Evolutionary conservation across 2,329 filamentous ascomycete genomes (phyloP), one percentile per base, ranked within the genome.

Genomic region (Emmonsia crescens): DNA sequence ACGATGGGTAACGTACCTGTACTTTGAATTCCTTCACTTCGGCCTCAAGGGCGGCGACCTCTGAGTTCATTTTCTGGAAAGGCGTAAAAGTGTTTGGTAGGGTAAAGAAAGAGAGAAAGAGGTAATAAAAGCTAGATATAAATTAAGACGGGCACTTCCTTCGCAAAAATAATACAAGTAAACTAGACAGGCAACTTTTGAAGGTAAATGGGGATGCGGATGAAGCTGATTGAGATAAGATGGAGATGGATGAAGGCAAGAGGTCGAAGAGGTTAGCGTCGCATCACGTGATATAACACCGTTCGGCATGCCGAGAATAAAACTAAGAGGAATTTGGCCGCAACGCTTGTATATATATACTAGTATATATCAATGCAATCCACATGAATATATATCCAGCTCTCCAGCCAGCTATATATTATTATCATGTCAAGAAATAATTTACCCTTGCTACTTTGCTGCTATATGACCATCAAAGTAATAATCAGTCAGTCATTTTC

Each of bases 21-120:
- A 82, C 71, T 72, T 79, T 83, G 72, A 83, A 85, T 73, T 84
- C 82, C 70, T 83, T 83, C 55, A 85, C 75, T 70, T 85, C 76
- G 36, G 72, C 73, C 69, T 80, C 76, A 24, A 80, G 69, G 57
- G 73, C 72, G 52, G 74, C 71, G 33, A 79, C 68, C 58, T 79
- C 76, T 31, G 69, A 61, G 71, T 71, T 69, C 77, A 79, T 79
- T 52, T 27, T 72, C 5, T 14, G 3, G n/a, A 5, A 3, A 58
- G 10, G 12, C 2, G n/a, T 29, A 21, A 21, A 21, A 14, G 21
- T 12, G n/a, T 10, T 21, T 31, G 24, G 38, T 36, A 8, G 12
- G 38, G 29, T 19, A 21, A 38, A 40, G 19, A 24, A 36, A 40
- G n/a, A 38, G 21, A 33, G 33, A 31, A 36, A 40, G n/a, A 38